A percentile compares a stretch with the other conserved stretches of the same genome.
phyloP scores from a whole-genome alignment of 2,329 filamentous ascomycete species.

The Microcyclosporella mali region DNA sequence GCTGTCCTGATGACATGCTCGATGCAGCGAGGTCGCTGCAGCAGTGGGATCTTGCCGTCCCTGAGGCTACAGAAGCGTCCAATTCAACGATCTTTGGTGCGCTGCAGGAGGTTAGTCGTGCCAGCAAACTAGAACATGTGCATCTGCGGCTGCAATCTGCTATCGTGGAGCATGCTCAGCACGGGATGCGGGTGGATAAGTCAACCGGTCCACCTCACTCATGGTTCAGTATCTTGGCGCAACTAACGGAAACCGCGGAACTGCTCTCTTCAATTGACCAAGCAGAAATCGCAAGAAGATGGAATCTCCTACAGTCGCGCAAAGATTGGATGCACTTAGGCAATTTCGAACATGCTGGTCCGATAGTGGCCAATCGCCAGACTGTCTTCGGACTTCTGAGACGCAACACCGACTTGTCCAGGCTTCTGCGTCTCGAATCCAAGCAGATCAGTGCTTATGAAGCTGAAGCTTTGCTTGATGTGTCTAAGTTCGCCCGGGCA shows the following conservation, averaged over 20 bases:
- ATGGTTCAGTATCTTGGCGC: conserved; percentile 53
- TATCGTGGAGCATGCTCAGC: conserved; percentile 10
- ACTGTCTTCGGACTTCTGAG: conserved; percentile 76
- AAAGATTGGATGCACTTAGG: conserved; percentile 62
- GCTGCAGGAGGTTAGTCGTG: conserved; percentile 61
- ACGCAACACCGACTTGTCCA: conserved; percentile 59
- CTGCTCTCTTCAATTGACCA: conserved; percentile 57
- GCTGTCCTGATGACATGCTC: conserved; percentile 13
- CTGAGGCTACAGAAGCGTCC: conserved; percentile 41
- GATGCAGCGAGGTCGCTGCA: conserved; percentile 61
- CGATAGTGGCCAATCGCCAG: conserved; percentile 75
- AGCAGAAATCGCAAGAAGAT: conserved; percentile 55
- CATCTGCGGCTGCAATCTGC: conserved; percentile 7
- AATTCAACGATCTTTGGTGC: conserved; percentile 62
- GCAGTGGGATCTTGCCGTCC: conserved; percentile 83
- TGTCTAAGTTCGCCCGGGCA: conserved; percentile 68
- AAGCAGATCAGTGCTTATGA: conserved; percentile 65
- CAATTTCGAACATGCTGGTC: conserved; percentile 71
- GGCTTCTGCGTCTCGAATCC: conserved; percentile 54
- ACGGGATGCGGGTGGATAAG: neutral
- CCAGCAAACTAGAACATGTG: conserved; percentile 9
- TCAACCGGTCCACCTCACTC: conserved; percentile 10
- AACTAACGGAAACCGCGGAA: conserved; percentile 76
- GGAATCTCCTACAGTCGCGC: conserved; percentile 59
- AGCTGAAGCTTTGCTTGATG: conserved; percentile 67